Evolutionary conservation across 192 early-diverging fungal genomes (phyloP), one percentile per base, ranked within the genome.

Genomic region (Dimargaris xerosporica): DNA sequence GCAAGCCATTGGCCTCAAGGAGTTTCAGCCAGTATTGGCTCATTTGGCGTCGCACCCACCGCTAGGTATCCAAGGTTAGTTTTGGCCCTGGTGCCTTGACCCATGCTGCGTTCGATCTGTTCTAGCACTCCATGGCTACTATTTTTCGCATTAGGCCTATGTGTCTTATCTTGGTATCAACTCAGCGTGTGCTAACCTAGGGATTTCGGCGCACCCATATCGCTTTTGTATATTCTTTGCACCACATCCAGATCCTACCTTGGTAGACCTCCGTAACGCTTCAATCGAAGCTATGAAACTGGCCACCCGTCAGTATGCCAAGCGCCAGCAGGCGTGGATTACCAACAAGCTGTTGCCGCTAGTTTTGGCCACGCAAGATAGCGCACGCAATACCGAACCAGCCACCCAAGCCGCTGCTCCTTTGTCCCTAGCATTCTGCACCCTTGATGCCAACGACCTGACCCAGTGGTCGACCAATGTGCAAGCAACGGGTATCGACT

Each of bases 301-400:
- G 6, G 82, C 78, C 6, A 98, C 92, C n/a, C 71, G 92, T 28
- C 80, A 87, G 47, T 98, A 98, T 69, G 91, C 95, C 19, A 79
- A 85, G 46, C 68, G 80, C 41, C 91, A 93, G 66, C 75, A 90
- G 0, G 71, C 75, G 15, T 93, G 91, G 91, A 88, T 93, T 29
- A 73, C 75, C 23, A 91, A 91, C 67, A 88, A 86, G 52, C 68
- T 91, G 25, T 54, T 84, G 43, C 75, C 72, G 63, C 61, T 71
- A 66, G n/a, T 81, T 60, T 51, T 39, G 62, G 52, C 72, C 64
- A 55, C 70, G 46, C 43, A 71, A 41, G 58, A 46, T 11, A 46
- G n/a, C n/a, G n/a, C n/a, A n/a, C n/a, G n/a, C n/a, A n/a, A n/a
- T n/a, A n/a, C n/a, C n/a, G n/a, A n/a, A n/a, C n/a, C n/a, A n/a